These are phyloP conservation scores for Pyrrhoderma lamaoense DNA, from an alignment of 1,284 basidiomycete species.

Conservation along the genomic window DNA sequence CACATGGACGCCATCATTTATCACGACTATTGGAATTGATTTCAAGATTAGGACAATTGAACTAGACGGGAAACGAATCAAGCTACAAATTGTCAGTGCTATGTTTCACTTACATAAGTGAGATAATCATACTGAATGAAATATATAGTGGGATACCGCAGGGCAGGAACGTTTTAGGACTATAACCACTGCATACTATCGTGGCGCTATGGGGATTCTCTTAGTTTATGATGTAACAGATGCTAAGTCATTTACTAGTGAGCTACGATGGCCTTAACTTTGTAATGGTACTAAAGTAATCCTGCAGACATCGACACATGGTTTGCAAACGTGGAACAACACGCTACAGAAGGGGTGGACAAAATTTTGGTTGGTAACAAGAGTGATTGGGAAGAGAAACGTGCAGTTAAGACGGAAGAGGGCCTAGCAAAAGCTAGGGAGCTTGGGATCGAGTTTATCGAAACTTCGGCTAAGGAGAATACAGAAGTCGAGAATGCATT, in stretches of 20 bases:
- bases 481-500: conserved; percentile 99
- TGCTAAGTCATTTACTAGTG: conserved; percentile 96
- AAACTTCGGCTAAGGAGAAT: conserved; percentile 97
- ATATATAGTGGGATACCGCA: conserved; percentile 88
- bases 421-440: conserved; percentile 79
- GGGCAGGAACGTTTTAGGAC: conserved; percentile 99
- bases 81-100: conserved; percentile 83
- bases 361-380: conserved; percentile 99
- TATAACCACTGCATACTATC: conserved; percentile 99
- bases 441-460: conserved; percentile 93
- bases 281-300: conserved; percentile 1
- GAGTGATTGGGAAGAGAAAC: conserved; percentile 98
- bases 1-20: conserved; percentile 99
- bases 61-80: conserved; percentile 92
- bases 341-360: conserved; percentile 97
- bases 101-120: conserved; percentile 1
- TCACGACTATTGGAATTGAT: conserved; percentile 97
- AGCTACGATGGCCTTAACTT: conserved; percentile 27
- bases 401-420: conserved; percentile 83
- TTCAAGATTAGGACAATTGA: conserved; percentile 98
- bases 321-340: conserved; percentile 98
- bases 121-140: not conserved
- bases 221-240: conserved; percentile 99
- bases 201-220: conserved; percentile 98
- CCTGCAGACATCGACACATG: conserved; percentile 91